Evolutionary conservation across 768 basidiomycete genomes (phyloP).

Genomic region (Megacollybia marginata): DNA sequence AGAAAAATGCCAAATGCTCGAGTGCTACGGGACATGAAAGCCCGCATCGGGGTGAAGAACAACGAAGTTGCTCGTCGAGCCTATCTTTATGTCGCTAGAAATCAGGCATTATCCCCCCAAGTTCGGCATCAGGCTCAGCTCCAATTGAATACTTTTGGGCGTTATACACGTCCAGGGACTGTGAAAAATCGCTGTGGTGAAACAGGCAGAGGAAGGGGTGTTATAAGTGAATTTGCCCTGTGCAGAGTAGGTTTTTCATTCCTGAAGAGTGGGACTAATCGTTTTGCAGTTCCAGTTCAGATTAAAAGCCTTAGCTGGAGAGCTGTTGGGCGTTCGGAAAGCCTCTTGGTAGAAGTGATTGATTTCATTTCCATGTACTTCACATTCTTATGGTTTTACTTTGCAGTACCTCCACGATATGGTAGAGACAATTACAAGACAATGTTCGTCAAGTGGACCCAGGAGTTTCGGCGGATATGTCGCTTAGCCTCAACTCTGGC

Average conservation of each 20-base stretch:
- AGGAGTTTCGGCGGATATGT: constrained; percentile 33
- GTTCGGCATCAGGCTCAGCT: constrained; percentile 92
- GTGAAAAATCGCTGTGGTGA: constrained; percentile 87
- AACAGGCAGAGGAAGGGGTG: constrained; percentile 79
- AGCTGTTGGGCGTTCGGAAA: constrained; percentile 83
- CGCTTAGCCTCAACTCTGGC: constrained; percentile 51
- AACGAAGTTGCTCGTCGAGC: constrained; percentile 84
- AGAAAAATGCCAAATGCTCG: constrained; percentile 37
- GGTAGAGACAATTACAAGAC: too few relatives aligned
- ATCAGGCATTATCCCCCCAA: constrained; percentile 80
- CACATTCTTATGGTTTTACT: background rate
- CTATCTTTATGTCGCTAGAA: constrained; percentile 89
- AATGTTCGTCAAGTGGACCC: background rate
- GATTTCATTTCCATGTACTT: background rate
- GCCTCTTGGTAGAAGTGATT: constrained; percentile 70
- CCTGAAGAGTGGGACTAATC: background rate
- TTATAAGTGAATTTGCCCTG: constrained; percentile 84
- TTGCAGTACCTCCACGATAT: background rate
- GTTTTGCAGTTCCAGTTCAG: constrained; percentile 78
- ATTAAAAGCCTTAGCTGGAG: constrained; percentile 70
- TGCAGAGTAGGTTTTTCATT: constrained; percentile 50
- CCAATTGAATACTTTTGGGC: constrained; percentile 82
- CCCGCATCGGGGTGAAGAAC: constrained; percentile 58
- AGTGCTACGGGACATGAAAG: constrained; percentile 74
- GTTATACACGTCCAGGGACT: constrained; percentile 75